Evolutionary conservation across 2,329 filamentous ascomycete genomes (phyloP).

Genomic region (Aspergillus neoniger): DNA sequence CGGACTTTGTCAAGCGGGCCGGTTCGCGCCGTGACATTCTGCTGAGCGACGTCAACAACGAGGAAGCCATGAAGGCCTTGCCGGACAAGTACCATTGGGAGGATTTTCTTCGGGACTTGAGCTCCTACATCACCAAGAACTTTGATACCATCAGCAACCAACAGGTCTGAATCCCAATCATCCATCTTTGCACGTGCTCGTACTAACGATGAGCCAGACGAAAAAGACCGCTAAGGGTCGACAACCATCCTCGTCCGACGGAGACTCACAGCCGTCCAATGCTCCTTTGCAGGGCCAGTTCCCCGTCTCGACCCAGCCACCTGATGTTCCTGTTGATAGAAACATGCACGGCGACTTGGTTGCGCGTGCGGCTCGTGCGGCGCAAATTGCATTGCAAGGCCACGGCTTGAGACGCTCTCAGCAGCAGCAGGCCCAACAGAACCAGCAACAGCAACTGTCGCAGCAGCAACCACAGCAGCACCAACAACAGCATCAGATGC

Average conservation of each 20-base stretch:
- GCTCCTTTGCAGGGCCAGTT: constrained; percentile 47
- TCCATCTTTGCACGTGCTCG: background rate
- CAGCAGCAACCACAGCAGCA: constrained; percentile 33
- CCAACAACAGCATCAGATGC: constrained; percentile 24
- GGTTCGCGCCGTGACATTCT: constrained; percentile 59
- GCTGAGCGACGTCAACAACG: constrained; percentile 55
- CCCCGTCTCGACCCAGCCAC: constrained; percentile 40
- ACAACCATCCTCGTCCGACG: constrained; percentile 39
- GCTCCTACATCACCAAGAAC: constrained; percentile 60
- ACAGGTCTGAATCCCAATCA: constrained; percentile 39
- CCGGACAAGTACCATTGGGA: constrained; percentile 65
- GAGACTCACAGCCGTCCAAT: constrained; percentile 36
- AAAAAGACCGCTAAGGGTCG: constrained; percentile 43
- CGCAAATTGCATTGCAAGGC: constrained; percentile 51
- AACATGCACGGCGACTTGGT: constrained; percentile 50
- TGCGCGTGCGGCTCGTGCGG: constrained; percentile 50
- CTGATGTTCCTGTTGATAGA: constrained; percentile 42
- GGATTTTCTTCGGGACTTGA: constrained; percentile 62
- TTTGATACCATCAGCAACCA: constrained; percentile 55
- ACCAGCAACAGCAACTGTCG: constrained; percentile 31
- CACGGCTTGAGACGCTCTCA: constrained; percentile 41
- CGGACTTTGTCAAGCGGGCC: constrained; percentile 60
- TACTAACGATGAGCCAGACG: constrained; percentile 32
- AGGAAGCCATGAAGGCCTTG: constrained; percentile 52
- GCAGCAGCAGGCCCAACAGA: constrained; percentile 36